A percentile compares a stretch with the other conserved stretches of the same genome.
Evolutionary conservation across 768 basidiomycete genomes (phyloP).

Genomic region (Leucocoprinus birnbaumii): DNA sequence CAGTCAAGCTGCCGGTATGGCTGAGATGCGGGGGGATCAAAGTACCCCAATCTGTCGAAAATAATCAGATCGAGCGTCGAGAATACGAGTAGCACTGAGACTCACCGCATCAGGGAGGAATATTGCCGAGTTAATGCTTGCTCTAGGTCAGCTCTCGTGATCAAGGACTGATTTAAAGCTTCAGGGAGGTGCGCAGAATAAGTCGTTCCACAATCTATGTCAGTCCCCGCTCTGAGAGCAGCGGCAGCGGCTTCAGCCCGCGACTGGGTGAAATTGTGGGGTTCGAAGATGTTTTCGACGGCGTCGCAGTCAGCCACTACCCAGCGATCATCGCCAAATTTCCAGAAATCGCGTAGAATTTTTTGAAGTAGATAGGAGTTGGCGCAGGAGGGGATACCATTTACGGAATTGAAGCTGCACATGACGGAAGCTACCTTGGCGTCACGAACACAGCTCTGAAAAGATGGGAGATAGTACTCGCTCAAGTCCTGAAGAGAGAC

Average conservation of each 20-base stretch:
- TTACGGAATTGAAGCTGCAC: conserved; percentile 64
- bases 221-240: conserved; percentile 50
- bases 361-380: conserved; percentile 49
- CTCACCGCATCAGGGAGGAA: conserved; percentile 49
- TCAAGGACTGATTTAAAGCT: conserved; percentile 45
- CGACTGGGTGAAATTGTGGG: conserved; percentile 45
- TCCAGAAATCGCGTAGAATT: conserved; percentile 48
- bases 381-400: conserved; percentile 56
- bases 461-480: conserved; percentile 53
- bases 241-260: conserved; percentile 46
- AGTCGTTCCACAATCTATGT: conserved; percentile 51
- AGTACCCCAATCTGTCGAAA: conserved; percentile 48
- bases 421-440: conserved; percentile 56
- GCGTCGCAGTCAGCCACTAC: conserved; percentile 61
- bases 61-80: neutral
- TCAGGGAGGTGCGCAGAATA: conserved; percentile 42
- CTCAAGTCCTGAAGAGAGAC: conserved; percentile 52
- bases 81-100: neutral
- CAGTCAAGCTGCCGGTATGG: conserved; percentile 51
- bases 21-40: conserved; percentile 47
- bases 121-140: conserved; percentile 44
- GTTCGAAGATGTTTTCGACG: conserved; percentile 44
- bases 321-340: conserved; percentile 47
- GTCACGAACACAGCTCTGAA: conserved; percentile 58
- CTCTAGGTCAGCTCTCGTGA: conserved; percentile 41